These are phyloP conservation scores for Dothiorella sarmentorum DNA, from an alignment of 2,329 filamentous ascomycete genomes.

Conservation along the genomic window DNA sequence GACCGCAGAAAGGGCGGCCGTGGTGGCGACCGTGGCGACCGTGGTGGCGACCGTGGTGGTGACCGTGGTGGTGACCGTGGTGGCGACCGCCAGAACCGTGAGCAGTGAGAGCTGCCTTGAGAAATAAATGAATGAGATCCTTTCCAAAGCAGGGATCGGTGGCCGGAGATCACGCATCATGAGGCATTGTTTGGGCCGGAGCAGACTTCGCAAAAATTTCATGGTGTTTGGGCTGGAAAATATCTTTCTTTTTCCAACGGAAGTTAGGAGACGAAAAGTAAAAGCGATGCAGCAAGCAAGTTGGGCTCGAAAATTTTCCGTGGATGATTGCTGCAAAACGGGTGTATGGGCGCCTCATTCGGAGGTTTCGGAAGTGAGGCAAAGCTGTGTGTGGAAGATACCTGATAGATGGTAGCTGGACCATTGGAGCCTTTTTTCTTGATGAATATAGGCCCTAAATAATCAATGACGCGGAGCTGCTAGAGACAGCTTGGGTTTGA, in stretches of 20 bases:
- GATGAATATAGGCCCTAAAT: too few relatives aligned
- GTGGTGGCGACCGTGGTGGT: conserved; percentile 30
- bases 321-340: not conserved
- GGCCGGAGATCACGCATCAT: conserved; percentile 8
- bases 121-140: not conserved
- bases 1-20: conserved; percentile 31
- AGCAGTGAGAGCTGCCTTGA: conserved; percentile 14
- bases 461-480: too few relatives aligned
- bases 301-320: not conserved
- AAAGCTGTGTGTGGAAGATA: not conserved
- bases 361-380: not conserved
- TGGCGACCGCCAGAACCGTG: conserved; percentile 18
- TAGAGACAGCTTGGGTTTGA: too few relatives aligned
- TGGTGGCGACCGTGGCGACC: conserved; percentile 21
- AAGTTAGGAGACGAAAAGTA: not conserved
- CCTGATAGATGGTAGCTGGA: conserved; percentile 10
- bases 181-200: conserved; percentile 3
- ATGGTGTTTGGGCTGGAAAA: conserved; percentile 13
- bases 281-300: not conserved
- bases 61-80: conserved; percentile 32
- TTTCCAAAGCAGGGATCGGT: not conserved
- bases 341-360: not conserved
- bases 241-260: conserved; percentile 1
- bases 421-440: too few relatives aligned
- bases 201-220: too few relatives aligned